These are phyloP conservation scores for Ploettnerulaceae sp. DNA, from an alignment of 2,329 filamentous ascomycete species.

Conservation along the genomic window DNA sequence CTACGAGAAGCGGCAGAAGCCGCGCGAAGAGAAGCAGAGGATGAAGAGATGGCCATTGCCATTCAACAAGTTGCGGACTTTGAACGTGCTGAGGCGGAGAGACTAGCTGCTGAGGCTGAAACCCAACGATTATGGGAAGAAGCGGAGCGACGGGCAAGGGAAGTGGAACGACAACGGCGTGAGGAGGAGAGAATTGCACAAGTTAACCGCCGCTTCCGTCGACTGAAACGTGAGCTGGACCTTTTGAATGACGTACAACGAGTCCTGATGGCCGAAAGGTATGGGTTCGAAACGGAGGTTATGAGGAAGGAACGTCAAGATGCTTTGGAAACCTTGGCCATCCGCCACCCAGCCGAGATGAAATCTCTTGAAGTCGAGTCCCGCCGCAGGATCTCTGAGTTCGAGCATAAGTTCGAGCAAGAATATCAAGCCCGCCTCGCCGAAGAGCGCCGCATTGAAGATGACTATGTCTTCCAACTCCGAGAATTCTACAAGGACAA, in stretches of 20 bases:
- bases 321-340: conserved; percentile 30
- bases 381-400: conserved; percentile 32
- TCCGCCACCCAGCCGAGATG: conserved; percentile 27
- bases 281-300: conserved; percentile 35
- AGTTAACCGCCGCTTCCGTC: conserved; percentile 38
- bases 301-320: conserved; percentile 34
- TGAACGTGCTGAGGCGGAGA: conserved; percentile 42
- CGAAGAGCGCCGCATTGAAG: conserved; percentile 42
- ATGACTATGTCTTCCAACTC: conserved; percentile 40
- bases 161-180: conserved; percentile 36
- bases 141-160: conserved; percentile 37
- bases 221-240: conserved; percentile 36
- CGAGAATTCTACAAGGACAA: conserved; percentile 38
- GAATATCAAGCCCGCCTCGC: conserved; percentile 41
- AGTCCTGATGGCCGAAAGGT: conserved; percentile 36
- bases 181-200: conserved; percentile 40
- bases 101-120: conserved; percentile 36
- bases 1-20: conserved; percentile 38
- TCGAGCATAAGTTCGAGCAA: conserved; percentile 35
- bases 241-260: conserved; percentile 42
- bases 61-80: conserved; percentile 45
- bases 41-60: conserved; percentile 39
- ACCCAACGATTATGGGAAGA: conserved; percentile 36
- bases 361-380: conserved; percentile 31
- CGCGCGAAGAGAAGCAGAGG: conserved; percentile 12